Evolutionary conservation across 331 rosid species (phyloP).

Genomic region (Stylosanthes scabra): DNA sequence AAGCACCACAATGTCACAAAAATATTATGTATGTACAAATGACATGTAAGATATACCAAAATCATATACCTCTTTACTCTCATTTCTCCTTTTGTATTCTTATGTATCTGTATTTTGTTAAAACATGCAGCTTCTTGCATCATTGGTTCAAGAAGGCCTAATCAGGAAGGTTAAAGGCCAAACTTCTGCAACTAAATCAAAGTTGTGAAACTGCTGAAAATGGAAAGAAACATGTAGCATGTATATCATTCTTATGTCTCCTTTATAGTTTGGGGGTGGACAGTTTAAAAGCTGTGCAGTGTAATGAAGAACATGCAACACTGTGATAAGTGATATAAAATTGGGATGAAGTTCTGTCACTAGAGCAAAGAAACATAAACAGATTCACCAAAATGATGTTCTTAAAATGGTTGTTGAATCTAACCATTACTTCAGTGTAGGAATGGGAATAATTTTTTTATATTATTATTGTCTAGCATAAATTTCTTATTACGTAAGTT

Average conservation of each 20-base stretch:
- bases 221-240: not conserved
- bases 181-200: constrained; percentile 47
- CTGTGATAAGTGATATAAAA: constrained; percentile 26
- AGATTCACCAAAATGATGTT: not conserved
- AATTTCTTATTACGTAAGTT: too few relatives aligned
- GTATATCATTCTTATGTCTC: not conserved
- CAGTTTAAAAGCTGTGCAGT: constrained; percentile 1
- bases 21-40: too few relatives aligned
- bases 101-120: constrained; percentile 23
- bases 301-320: not conserved
- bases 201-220: constrained; percentile 53
- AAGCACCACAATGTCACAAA: too few relatives aligned
- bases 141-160: constrained; percentile 89
- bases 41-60: not conserved
- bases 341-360: not conserved
- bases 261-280: not conserved
- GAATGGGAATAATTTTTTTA: too few relatives aligned
- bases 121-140: constrained; percentile 74
- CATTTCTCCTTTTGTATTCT: not conserved
- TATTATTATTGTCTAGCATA: too few relatives aligned
- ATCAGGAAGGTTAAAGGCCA: constrained; percentile 49
- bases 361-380: not conserved
- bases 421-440: too few relatives aligned
- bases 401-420: not conserved
- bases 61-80: constrained; percentile 16